phyloP scores from a whole-genome alignment of 176 grass and related monocot species.

The Ananas comosus region DNA sequence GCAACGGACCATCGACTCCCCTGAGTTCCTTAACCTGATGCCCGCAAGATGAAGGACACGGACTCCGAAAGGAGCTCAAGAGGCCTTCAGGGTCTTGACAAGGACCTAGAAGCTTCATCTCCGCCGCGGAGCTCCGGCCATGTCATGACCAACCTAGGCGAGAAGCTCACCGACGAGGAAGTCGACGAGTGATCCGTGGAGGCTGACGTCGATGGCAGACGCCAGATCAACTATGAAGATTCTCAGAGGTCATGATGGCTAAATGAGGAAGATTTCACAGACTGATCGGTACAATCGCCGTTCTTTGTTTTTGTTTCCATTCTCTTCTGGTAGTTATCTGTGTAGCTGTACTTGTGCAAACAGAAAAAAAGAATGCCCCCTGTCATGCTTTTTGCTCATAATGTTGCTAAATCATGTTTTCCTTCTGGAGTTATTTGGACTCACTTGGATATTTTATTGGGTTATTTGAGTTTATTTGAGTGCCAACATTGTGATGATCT shows the following conservation, averaged over 20 bases:
- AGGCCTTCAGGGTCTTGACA: slow-evolving; percentile 9
- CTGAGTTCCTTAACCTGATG: slow-evolving; percentile 17
- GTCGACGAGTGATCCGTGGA: slow-evolving; percentile 43
- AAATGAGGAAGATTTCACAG: neutral
- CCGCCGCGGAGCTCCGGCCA: slow-evolving; percentile 40
- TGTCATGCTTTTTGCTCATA: neutral
- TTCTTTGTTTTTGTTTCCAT: neutral
- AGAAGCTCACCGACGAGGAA: slow-evolving; percentile 41
- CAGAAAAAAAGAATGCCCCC: too few relatives aligned
- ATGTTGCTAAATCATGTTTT: neutral
- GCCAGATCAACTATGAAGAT: slow-evolving; percentile 21
- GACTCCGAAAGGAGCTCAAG: slow-evolving; percentile 10
- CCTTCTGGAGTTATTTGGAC: too few relatives aligned
- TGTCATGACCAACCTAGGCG: slow-evolving; percentile 41
- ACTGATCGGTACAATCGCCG: neutral
- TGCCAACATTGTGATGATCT: too few relatives aligned
- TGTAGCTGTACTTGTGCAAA: too few relatives aligned
- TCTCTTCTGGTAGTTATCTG: neutral
- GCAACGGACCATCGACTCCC: slow-evolving; percentile 19
- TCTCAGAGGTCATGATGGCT: slow-evolving; percentile 2
- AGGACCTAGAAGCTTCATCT: slow-evolving; percentile 25
- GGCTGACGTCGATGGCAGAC: slow-evolving; percentile 39
- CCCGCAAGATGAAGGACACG: slow-evolving; percentile 11
- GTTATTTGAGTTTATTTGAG: too few relatives aligned
- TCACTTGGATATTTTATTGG: too few relatives aligned